Percentiles rank a stretch among this genome's conserved stretches.
These are phyloP conservation scores for Leucocoprinus leucothites DNA, from an alignment of 768 basidiomycete species.

Conservation along the genomic window DNA sequence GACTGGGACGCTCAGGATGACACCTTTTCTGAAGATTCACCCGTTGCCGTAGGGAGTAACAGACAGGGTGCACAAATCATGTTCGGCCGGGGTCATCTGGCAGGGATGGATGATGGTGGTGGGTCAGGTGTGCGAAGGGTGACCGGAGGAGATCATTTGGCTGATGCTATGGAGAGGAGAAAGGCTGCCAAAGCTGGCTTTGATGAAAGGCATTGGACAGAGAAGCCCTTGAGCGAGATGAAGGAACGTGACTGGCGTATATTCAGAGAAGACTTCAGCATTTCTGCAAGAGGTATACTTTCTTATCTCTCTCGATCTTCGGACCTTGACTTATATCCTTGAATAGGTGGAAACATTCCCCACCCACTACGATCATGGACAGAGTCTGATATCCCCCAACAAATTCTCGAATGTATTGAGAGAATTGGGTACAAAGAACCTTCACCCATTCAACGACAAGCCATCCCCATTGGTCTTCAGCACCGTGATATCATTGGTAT, in stretches of 20 bases:
- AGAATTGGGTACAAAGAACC: slow-evolving; percentile 96
- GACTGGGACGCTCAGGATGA: slow-evolving; percentile 99
- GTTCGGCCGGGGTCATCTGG: slow-evolving; percentile 82
- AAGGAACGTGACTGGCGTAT: slow-evolving; percentile 99
- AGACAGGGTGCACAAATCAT: slow-evolving; percentile 84
- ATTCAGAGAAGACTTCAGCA: slow-evolving; percentile 97
- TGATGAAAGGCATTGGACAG: slow-evolving; percentile 97
- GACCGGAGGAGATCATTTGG: slow-evolving; percentile 48
- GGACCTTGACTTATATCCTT: slow-evolving; percentile 7
- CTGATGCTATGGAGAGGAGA: slow-evolving; percentile 80
- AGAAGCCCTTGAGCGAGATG: slow-evolving; percentile 90
- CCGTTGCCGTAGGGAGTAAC: slow-evolving; percentile 65
- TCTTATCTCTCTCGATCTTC: neutral
- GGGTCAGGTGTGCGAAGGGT: slow-evolving; percentile 37
- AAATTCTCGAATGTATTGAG: slow-evolving; percentile 82
- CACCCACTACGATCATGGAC: slow-evolving; percentile 91
- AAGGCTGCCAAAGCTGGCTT: slow-evolving; percentile 77
- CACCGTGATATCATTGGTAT: slow-evolving; percentile 98
- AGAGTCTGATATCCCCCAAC: slow-evolving; percentile 79
- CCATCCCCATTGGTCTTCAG: slow-evolving; percentile 97
- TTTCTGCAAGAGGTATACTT: slow-evolving; percentile 77
- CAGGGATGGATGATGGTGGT: slow-evolving; percentile 83
- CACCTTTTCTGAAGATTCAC: slow-evolving; percentile 77
- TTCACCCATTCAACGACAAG: slow-evolving; percentile 95
- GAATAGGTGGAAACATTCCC: slow-evolving; percentile 85